Evolutionary conservation across 805 yeast genomes (phyloP), one percentile per base, ranked within the genome.

Genomic region (Candida gorgasii): DNA sequence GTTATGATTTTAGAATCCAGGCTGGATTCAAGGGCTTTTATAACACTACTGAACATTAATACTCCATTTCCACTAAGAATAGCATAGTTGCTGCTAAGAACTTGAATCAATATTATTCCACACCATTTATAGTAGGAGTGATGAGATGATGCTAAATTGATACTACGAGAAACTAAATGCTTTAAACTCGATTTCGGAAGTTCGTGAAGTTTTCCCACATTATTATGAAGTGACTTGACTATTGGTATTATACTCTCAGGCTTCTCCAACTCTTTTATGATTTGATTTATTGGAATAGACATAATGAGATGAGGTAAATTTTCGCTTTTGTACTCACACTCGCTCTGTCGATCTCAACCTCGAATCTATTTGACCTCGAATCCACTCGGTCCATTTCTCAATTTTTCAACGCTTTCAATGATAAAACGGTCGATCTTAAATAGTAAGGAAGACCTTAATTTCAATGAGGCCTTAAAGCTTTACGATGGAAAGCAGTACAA

Each of bases 401-500:
- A 31, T 18, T 34, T 31, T 34, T 34, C 37, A 34, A 34, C 37
- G 35, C 17, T 15, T 14, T 6, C 17, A 3, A 40, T 34, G 39
- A 33, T 26, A 15, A 40, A 27, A 22, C 26, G 36, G 15, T 73
- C 74, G 1, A 61, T 70, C 35, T 57, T 68, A 43, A 58, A 65
- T 38, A 61, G 51, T 47, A 88, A 86, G 61, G 96, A 89, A 50
- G 92, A 86, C 43, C 72, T 75, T 23, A 79, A 79, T 49, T 89
- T 92, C 69, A 76, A 84, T 45, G 86, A 84, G 51, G 96, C 97
- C 1, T 73, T 93, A 54, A 80, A 80, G 52, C 74, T 86, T 22
- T 93, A 89, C 56, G 98, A 93, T 58, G 60, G 75, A 36, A 89
- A 87, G 61, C 89, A 89, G 62, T 90, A 90, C 71, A 87, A 87